Percentiles rank a stretch among this genome's conserved stretches.
These are phyloP conservation scores for Bjerkandera adusta DNA, from an alignment of 1,284 basidiomycete species.

Conservation along the genomic window DNA sequence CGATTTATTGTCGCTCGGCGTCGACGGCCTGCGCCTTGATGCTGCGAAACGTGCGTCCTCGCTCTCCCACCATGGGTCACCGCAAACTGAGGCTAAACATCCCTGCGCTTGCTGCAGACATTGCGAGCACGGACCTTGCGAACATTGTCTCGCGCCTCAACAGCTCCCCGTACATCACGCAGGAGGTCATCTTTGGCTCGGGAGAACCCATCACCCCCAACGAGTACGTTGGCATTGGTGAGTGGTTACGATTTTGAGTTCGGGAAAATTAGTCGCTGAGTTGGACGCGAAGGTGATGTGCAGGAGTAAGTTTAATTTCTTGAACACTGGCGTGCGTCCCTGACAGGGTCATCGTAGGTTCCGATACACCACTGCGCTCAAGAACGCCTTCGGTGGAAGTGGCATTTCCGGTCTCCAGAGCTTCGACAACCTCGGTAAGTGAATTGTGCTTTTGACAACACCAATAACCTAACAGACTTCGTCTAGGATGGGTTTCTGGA, in stretches of 20 bases:
- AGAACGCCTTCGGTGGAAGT: slow-evolving; percentile 47
- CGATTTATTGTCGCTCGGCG: slow-evolving; percentile 59
- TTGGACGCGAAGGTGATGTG: slow-evolving; percentile 45
- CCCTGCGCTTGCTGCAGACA: slow-evolving; percentile 41
- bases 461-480: background rate
- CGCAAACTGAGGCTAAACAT: background rate
- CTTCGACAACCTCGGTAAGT: slow-evolving; percentile 50
- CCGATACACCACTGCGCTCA: slow-evolving; percentile 54
- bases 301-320: slow-evolving; percentile 48
- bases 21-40: slow-evolving; percentile 65
- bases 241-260: slow-evolving; percentile 13
- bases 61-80: no score
- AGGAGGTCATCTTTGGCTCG: slow-evolving; percentile 54
- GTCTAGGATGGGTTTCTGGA: slow-evolving; percentile 54
- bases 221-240: slow-evolving; percentile 53
- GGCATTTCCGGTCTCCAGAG: slow-evolving; percentile 53
- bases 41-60: slow-evolving; percentile 56
- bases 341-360: slow-evolving; percentile 40
- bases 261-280: background rate
- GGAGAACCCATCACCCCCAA: slow-evolving; percentile 54
- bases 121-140: slow-evolving; percentile 47
- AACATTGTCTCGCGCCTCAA: slow-evolving; percentile 50
- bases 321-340: background rate
- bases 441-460: background rate
- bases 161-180: slow-evolving; percentile 49